Evolutionary conservation across 345 rosid species (phyloP), one percentile per base, ranked within the genome.

Genomic region (Bruguiera gymnorhiza): DNA sequence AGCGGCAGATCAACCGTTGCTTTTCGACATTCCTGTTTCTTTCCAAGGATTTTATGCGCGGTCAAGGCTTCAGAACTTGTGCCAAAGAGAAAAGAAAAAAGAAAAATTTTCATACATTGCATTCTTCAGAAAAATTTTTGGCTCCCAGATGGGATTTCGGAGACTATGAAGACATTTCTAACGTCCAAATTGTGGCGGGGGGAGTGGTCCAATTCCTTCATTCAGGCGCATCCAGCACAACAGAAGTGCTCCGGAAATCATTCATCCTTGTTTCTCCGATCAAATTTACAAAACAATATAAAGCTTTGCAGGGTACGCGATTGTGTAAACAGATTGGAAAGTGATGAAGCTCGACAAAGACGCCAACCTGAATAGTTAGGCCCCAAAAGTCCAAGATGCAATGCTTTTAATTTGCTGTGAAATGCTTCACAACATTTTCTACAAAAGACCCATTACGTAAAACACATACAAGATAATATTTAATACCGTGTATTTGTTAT

Each of bases 351-450:
- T 26, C 13, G 34, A 36, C 50, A 26, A 63, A 15, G 15, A 71
- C 48, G 9, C 26, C 31, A 80, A 79, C 94, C 96, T 89, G 96
- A 76, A 91, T 89, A 21, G 97, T 91, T 70, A 91, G 87, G 78
- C 96, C 96, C 29, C 29, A 27, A 27, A 81, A 93, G 89, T 87
- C 97, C 79, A 91, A 82, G 79, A 84, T 69, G 56, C 96, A 89
- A 19, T 65, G 75, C 89, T 34, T 87, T 91, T 60, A 94, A 84
- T 75, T 90, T 84, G 73, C 87, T 86, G 60, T 86, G 84, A 75
- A 94, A 89, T 66, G 93, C 76, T 83, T 86, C 96, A 68, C 91
- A 86, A 32, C 98, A 96, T 82, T 91, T 91, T 74, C 97, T 27
- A 27, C 2, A 77, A 43, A 97, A 86, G 56, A 94, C 86, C 75